phyloP scores from a whole-genome alignment of 345 rosid genomes.

The rapeseed (Brassica napus) region DNA sequence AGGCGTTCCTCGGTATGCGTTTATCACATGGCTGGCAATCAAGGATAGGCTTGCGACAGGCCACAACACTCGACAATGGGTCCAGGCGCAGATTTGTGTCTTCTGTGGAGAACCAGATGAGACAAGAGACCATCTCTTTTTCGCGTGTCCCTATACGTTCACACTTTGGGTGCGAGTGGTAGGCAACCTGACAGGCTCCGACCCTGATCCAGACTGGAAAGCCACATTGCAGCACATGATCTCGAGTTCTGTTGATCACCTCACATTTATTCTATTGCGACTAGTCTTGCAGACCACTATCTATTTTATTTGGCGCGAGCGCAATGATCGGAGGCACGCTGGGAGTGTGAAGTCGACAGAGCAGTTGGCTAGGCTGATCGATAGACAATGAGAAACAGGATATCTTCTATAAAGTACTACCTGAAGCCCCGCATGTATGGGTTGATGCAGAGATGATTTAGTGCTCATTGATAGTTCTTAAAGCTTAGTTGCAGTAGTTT shows the following conservation, averaged over 20 bases:
- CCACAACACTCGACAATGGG: too few relatives aligned
- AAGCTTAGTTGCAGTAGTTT: too few relatives aligned
- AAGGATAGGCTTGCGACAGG: too few relatives aligned
- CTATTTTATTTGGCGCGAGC: not conserved
- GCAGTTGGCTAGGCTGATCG: not conserved
- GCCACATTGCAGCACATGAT: not conserved
- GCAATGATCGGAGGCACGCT: not conserved
- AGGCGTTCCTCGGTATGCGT: too few relatives aligned
- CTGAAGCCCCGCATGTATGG: not conserved
- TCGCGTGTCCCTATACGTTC: not conserved
- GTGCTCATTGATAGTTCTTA: not conserved
- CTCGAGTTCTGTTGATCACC: not conserved
- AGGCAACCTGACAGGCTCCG: not conserved
- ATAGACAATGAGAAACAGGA: not conserved
- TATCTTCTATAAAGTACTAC: not conserved
- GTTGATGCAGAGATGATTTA: not conserved
- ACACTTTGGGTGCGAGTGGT: not conserved
- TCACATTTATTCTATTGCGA: not conserved
- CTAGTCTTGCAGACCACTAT: not conserved
- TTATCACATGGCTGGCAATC: not conserved
- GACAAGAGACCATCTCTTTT: not conserved
- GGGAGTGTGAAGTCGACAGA: not conserved
- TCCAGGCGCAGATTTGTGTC: not conserved
- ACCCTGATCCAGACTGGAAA: not conserved
- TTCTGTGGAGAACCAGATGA: not conserved